Percentiles rank a stretch among this genome's conserved stretches.
Evolutionary conservation across 768 basidiomycete species (phyloP).

Genomic region (Russula emetica): DNA sequence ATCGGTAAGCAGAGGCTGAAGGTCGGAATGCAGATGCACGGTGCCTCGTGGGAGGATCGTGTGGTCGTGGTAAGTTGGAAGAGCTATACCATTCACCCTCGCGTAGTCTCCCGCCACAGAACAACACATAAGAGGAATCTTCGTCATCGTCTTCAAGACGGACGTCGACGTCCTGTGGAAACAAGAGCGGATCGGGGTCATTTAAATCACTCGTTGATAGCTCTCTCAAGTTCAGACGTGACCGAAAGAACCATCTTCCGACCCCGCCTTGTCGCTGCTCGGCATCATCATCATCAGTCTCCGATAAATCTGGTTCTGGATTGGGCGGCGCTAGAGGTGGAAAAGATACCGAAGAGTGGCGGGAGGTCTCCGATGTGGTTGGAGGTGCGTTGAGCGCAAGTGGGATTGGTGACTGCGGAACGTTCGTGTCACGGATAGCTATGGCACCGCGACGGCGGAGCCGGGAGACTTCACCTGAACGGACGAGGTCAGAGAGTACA

Average conservation of each 20-base stretch:
- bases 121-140: constrained; percentile 37
- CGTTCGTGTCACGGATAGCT: constrained; percentile 41
- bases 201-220: constrained; percentile 9
- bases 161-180: constrained; percentile 13
- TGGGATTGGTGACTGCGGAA: constrained; percentile 23
- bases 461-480: constrained; percentile 69
- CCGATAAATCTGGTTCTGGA: constrained; percentile 18
- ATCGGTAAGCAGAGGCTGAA: constrained; percentile 19
- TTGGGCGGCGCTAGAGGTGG: background rate
- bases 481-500: constrained; percentile 67
- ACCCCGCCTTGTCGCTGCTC: constrained; percentile 17
- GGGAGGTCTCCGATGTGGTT: background rate
- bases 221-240: constrained; percentile 17
- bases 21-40: constrained; percentile 30
- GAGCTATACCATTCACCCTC: constrained; percentile 23
- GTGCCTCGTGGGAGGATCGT: constrained; percentile 34
- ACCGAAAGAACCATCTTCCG: constrained; percentile 19
- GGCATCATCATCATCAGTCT: constrained; percentile 19
- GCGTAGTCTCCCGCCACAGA: constrained; percentile 36
- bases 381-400: constrained; percentile 14
- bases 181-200: constrained; percentile 24
- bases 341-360: constrained; percentile 6
- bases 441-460: constrained; percentile 70
- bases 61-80: constrained; percentile 26
- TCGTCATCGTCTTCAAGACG: constrained; percentile 31